Percentiles rank a stretch among this genome's conserved stretches.
Evolutionary conservation across 1,139 yeast species (phyloP).

Genomic region (Yamadazyma dendronema): DNA sequence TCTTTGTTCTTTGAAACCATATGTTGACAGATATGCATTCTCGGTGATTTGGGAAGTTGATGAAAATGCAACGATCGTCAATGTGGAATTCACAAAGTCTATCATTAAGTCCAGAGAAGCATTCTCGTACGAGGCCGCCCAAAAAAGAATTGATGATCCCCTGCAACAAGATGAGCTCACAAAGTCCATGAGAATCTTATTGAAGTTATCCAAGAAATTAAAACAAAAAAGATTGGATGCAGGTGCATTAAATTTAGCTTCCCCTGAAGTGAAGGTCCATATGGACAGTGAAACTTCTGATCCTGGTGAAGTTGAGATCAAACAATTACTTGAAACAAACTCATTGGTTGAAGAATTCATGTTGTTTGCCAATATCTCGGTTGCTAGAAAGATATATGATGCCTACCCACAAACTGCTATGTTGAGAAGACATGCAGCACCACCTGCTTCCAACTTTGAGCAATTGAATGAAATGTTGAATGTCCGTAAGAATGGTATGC

Average conservation of each 20-base stretch:
- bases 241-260: slow-evolving; percentile 95
- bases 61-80: slow-evolving; percentile 80
- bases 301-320: slow-evolving; percentile 93
- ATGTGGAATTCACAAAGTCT: slow-evolving; percentile 79
- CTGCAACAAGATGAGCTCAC: slow-evolving; percentile 80
- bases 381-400: slow-evolving; percentile 87
- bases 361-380: slow-evolving; percentile 96
- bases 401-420: slow-evolving; percentile 97
- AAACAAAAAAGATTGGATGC: slow-evolving; percentile 86
- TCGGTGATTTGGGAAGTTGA: slow-evolving; percentile 96
- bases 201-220: slow-evolving; percentile 74
- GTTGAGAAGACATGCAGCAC: slow-evolving; percentile 95
- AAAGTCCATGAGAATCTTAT: slow-evolving; percentile 79
- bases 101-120: slow-evolving; percentile 92
- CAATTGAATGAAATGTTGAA: slow-evolving; percentile 83
- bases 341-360: slow-evolving; percentile 97
- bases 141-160: slow-evolving; percentile 82
- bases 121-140: slow-evolving; percentile 93
- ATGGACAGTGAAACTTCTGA: slow-evolving; percentile 97
- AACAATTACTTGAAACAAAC: slow-evolving; percentile 83
- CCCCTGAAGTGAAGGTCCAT: slow-evolving; percentile 97
- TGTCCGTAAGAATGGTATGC: slow-evolving; percentile 72
- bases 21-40: slow-evolving; percentile 94
- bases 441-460: slow-evolving; percentile 93
- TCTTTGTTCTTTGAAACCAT: slow-evolving; percentile 90